Evolutionary conservation across 176 grass and related monocot genomes (phyloP).

Genomic region (Secale cereale): DNA sequence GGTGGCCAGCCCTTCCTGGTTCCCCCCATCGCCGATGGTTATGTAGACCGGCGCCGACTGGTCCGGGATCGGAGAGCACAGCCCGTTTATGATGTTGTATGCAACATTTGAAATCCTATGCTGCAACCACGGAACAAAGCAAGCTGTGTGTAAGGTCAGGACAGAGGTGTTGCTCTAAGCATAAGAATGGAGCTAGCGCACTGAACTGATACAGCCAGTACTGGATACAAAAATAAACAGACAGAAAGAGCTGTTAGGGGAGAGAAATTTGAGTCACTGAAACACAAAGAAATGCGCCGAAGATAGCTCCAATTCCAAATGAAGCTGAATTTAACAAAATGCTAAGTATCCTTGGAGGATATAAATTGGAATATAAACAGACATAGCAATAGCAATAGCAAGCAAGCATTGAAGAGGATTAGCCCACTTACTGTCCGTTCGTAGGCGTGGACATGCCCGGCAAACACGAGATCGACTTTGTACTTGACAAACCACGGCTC

Average conservation of each 20-base stretch:
- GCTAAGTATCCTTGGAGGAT: too few relatives aligned
- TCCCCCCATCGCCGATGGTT: slow-evolving; percentile 86
- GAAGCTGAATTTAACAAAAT: neutral
- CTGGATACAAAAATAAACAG: neutral
- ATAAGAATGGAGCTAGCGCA: neutral
- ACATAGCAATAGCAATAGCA: neutral
- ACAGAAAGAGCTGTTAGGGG: neutral
- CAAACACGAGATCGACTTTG: slow-evolving; percentile 85
- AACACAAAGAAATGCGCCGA: neutral
- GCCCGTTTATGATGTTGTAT: slow-evolving; percentile 74
- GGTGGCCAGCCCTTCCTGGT: slow-evolving; percentile 74
- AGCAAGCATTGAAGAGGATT: neutral
- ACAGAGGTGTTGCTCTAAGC: neutral
- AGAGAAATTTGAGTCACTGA: neutral
- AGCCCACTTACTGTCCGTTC: slow-evolving; percentile 66
- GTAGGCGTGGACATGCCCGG: slow-evolving; percentile 90
- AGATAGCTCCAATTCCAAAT: neutral
- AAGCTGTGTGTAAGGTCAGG: neutral
- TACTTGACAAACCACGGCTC: slow-evolving; percentile 87
- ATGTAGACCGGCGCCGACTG: slow-evolving; percentile 74
- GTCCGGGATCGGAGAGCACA: slow-evolving; percentile 57
- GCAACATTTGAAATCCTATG: slow-evolving; percentile 76
- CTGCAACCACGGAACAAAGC: slow-evolving; percentile 30
- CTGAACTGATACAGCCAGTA: neutral
- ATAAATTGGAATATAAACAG: too few relatives aligned